A percentile compares a stretch with the other conserved stretches of the same genome.
Evolutionary conservation across 2,329 filamentous ascomycete species (phyloP).

Genomic region (Phoma sp.): DNA sequence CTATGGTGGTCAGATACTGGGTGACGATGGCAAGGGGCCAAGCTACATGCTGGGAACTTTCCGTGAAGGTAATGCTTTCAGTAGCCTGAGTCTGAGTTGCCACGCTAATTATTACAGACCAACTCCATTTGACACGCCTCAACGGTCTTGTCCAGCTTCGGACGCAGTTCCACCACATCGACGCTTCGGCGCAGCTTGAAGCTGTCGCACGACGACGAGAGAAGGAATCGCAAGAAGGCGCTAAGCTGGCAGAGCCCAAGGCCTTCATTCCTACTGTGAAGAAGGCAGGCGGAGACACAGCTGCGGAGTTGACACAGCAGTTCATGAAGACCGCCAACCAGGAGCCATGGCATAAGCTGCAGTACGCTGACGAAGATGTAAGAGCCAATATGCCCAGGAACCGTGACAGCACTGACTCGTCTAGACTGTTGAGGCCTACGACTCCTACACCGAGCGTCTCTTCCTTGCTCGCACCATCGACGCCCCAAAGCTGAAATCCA

Average conservation of each 20-base stretch:
- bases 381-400: not conserved
- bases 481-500: conserved; percentile 58
- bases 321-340: conserved; percentile 78
- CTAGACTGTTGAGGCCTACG: conserved; percentile 71
- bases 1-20: conserved; percentile 78
- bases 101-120: conserved; percentile 59
- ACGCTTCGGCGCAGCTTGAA: conserved; percentile 78
- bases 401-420: conserved; percentile 2
- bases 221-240: conserved; percentile 54
- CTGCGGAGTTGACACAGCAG: conserved; percentile 73
- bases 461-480: conserved; percentile 58
- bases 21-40: conserved; percentile 71
- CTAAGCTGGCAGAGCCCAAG: conserved; percentile 63
- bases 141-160: conserved; percentile 85
- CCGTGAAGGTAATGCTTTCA: conserved; percentile 66
- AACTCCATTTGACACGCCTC: conserved; percentile 85
- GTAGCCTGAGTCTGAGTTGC: not conserved
- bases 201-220: conserved; percentile 53
- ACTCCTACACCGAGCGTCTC: conserved; percentile 75
- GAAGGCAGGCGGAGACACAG: conserved; percentile 70
- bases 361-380: conserved; percentile 81
- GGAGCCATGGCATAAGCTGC: conserved; percentile 80
- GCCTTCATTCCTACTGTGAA: conserved; percentile 90
- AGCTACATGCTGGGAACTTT: conserved; percentile 93
- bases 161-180: conserved; percentile 90